A percentile compares a stretch with the other conserved stretches of the same genome.
phyloP scores from a whole-genome alignment of 2,329 filamentous ascomycete species.

The Xylariaceae sp. region DNA sequence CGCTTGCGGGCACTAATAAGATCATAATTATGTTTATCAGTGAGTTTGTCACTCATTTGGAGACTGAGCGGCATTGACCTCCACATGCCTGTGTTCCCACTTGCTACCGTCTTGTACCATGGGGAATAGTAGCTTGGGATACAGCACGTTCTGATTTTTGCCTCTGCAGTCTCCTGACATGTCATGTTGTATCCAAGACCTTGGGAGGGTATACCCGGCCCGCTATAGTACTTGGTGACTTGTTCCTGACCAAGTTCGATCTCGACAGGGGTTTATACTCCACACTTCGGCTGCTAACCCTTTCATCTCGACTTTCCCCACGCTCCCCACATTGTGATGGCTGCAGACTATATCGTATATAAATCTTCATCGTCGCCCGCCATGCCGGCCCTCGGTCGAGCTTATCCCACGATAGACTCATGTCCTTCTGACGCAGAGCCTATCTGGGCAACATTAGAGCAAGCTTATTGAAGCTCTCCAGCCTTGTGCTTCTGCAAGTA shows the following conservation, averaged over 20 bases:
- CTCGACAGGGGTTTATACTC: constrained; percentile 36
- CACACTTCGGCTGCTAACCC: constrained; percentile 35
- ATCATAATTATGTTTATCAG: constrained; percentile 30
- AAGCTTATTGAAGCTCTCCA: constrained; percentile 5
- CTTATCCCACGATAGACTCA: constrained; percentile 37
- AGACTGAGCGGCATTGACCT: constrained; percentile 35
- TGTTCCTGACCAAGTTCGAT: constrained; percentile 39
- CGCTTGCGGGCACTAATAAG: constrained; percentile 32
- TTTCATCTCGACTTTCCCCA: constrained; percentile 45
- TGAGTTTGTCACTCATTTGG: constrained; percentile 32
- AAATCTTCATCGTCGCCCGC: constrained; percentile 48
- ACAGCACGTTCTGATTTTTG: constrained; percentile 33
- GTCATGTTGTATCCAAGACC: constrained; percentile 35
- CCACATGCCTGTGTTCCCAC: constrained; percentile 39
- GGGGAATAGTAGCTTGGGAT: constrained; percentile 32
- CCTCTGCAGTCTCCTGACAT: constrained; percentile 33
- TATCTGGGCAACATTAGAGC: constrained; percentile 6
- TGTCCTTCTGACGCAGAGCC: constrained; percentile 17
- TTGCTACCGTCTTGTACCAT: constrained; percentile 29
- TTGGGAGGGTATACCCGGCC: constrained; percentile 40
- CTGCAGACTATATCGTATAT: constrained; percentile 49
- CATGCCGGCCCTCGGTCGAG: constrained; percentile 40
- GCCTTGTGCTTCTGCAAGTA: constrained; percentile 13
- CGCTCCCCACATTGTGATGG: constrained; percentile 42
- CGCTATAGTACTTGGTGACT: too few relatives aligned